A percentile compares a stretch with the other conserved stretches of the same genome.
Evolutionary conservation across 805 yeast genomes (phyloP).

Genomic region (Candida koratica): DNA sequence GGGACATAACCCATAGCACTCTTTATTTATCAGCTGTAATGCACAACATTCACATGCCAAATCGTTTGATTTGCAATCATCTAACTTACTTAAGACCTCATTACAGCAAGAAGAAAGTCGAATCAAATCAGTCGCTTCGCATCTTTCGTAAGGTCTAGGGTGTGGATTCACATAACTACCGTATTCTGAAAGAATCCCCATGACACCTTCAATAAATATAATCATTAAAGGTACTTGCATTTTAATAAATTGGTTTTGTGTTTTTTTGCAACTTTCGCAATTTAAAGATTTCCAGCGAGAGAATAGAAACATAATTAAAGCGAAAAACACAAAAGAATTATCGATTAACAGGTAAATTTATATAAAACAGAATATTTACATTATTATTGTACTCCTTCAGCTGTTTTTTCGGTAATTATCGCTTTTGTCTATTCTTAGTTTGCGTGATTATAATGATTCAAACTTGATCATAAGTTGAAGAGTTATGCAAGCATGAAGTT

Average conservation of each 20-base stretch:
- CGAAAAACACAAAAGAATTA: too few species aligned
- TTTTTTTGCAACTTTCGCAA: constrained; percentile 3
- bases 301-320: too few species aligned
- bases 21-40: constrained; percentile 43
- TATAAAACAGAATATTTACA: too few species aligned
- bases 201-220: background rate
- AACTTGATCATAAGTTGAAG: too few species aligned
- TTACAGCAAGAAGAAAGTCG: constrained; percentile 43
- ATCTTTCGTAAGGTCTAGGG: constrained; percentile 37
- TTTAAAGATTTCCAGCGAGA: too few species aligned
- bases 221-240: too few species aligned
- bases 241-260: constrained; percentile 6
- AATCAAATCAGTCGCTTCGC: constrained; percentile 43
- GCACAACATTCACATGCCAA: constrained; percentile 57
- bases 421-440: too few species aligned
- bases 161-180: constrained; percentile 44
- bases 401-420: too few species aligned
- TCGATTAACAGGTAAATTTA: too few species aligned
- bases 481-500: too few species aligned
- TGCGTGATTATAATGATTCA: too few species aligned
- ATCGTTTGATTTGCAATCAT: constrained; percentile 51
- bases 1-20: constrained; percentile 48
- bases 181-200: constrained; percentile 13
- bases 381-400: too few species aligned
- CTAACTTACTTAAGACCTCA: constrained; percentile 43